Percentiles rank a stretch among this genome's conserved stretches.
phyloP scores from a whole-genome alignment of 306 rosid species.

The Adenanthera pavonina region DNA sequence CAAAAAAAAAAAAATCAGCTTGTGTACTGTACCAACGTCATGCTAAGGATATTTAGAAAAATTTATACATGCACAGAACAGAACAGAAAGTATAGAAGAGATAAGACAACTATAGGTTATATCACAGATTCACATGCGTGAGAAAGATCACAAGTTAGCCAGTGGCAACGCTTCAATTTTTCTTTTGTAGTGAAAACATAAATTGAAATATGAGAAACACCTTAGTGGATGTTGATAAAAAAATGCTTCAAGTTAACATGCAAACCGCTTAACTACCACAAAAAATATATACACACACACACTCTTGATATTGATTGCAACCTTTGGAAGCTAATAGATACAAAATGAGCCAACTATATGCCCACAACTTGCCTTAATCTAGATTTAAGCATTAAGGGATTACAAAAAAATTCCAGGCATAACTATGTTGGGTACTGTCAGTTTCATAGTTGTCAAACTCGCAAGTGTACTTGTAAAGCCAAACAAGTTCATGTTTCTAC shows the following conservation, averaged over 20 bases:
- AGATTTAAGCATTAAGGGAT: conserved; percentile 4
- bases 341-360: not conserved
- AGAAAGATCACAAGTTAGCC: conserved; percentile 16
- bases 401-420: conserved; percentile 19
- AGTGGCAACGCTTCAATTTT: not conserved
- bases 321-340: not conserved
- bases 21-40: conserved; percentile 20
- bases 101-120: conserved; percentile 10
- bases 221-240: conserved; percentile 14
- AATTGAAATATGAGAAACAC: conserved; percentile 7
- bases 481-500: too few relatives aligned
- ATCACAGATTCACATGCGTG: not conserved
- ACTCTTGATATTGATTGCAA: not conserved
- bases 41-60: conserved; percentile 32
- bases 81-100: conserved; percentile 6
- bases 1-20: conserved; percentile 38
- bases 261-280: conserved; percentile 3
- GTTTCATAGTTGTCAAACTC: too few relatives aligned
- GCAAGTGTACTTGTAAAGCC: too few relatives aligned
- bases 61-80: not conserved
- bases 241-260: conserved; percentile 13
- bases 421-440: not conserved
- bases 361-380: conserved; percentile 17
- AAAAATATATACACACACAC: conserved; percentile 1
- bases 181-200: conserved; percentile 26